phyloP scores from a whole-genome alignment of 345 rosid species.

The Xanthoceras sorbifolium region DNA sequence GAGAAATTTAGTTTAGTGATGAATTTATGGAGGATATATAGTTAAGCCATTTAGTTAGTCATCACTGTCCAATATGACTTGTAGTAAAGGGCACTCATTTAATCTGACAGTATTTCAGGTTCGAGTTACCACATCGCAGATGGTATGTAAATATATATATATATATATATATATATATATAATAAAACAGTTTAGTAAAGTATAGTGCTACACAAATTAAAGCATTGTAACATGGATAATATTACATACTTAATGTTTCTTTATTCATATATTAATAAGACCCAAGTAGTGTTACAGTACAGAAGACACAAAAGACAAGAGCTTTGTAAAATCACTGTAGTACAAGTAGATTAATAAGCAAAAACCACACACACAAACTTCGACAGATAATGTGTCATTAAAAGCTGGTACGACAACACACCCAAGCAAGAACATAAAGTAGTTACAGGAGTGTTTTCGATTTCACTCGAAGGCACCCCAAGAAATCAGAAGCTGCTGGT shows the following conservation, averaged over 20 bases:
- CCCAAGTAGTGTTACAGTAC: neutral
- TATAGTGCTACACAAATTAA: no score
- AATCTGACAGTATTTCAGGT: no score
- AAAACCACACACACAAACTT: neutral
- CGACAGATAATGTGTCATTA: neutral
- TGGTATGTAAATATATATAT: no score
- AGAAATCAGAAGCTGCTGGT: slow-evolving; percentile 24
- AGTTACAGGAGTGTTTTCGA: neutral
- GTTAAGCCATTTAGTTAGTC: no score
- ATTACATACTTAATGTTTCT: neutral
- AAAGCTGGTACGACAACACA: neutral
- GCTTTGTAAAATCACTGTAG: neutral
- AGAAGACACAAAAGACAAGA: neutral
- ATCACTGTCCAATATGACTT: no score
- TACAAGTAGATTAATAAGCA: neutral
- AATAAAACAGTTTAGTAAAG: no score
- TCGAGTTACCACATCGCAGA: no score
- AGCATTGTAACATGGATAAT: no score
- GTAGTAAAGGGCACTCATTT: no score
- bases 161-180: no score
- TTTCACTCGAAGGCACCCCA: neutral
- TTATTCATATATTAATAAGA: neutral
- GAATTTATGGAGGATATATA: no score
- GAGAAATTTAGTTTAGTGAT: no score
- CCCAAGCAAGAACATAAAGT: neutral